phyloP scores from a whole-genome alignment of 257 asterid genomes.

The Perilla frutescens region DNA sequence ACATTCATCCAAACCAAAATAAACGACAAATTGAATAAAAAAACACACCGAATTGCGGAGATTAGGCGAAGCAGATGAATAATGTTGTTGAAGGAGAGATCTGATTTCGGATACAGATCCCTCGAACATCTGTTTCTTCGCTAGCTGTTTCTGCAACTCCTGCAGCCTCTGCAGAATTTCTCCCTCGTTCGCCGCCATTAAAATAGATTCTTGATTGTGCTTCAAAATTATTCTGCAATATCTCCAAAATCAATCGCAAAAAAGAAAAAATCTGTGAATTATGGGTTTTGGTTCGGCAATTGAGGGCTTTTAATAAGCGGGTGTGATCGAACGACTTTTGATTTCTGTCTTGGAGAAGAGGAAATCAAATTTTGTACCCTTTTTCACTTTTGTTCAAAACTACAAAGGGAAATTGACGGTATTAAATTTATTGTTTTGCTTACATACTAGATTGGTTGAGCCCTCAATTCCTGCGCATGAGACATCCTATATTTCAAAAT shows the following conservation, averaged over 20 bases:
- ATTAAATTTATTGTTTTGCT: too few relatives aligned
- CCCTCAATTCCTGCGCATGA: too few relatives aligned
- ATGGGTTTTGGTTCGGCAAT: constrained; percentile 22
- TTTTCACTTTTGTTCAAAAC: too few relatives aligned
- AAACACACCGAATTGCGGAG: constrained; percentile 64
- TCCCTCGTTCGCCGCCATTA: constrained; percentile 59
- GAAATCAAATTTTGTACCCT: too few relatives aligned
- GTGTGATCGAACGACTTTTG: background rate
- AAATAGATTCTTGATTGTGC: background rate
- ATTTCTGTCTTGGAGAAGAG: background rate
- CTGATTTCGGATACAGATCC: constrained; percentile 68
- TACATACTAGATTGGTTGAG: too few relatives aligned
- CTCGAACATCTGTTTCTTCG: constrained; percentile 80
- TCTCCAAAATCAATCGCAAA: constrained; percentile 15
- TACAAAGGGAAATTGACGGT: too few relatives aligned
- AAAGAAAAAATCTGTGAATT: background rate
- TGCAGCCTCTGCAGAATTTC: constrained; percentile 61
- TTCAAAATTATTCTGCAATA: background rate
- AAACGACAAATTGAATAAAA: background rate
- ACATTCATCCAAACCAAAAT: constrained; percentile 19
- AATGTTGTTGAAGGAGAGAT: constrained; percentile 73
- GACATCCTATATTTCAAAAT: too few relatives aligned
- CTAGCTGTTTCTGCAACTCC: constrained; percentile 79
- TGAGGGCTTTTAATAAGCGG: constrained; percentile 14
- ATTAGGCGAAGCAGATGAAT: constrained; percentile 75